These are phyloP conservation scores for Podospora tetraspora DNA, from an alignment of 495 filamentous ascomycete species.

Conservation along the genomic window DNA sequence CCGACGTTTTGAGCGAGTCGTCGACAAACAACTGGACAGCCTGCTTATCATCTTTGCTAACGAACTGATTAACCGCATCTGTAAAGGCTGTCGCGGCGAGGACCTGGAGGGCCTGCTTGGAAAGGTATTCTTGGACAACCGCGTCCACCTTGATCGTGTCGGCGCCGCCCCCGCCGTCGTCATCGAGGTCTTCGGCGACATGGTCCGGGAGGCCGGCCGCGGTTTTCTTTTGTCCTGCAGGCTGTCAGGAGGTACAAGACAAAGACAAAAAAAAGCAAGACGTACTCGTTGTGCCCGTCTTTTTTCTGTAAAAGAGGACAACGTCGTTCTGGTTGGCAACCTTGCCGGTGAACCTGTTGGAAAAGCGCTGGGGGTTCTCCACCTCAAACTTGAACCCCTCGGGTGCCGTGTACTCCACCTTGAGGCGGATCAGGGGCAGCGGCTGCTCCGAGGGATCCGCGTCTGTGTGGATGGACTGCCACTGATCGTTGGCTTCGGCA, in stretches of 20 bases:
- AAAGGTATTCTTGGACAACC: slow-evolving; percentile 78
- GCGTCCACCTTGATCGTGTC: slow-evolving; percentile 83
- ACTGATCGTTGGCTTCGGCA: slow-evolving; percentile 72
- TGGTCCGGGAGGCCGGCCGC: slow-evolving; percentile 52
- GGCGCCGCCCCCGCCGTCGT: slow-evolving; percentile 34
- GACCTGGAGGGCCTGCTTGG: slow-evolving; percentile 79
- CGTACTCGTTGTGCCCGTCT: slow-evolving; percentile 46
- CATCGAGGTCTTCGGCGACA: slow-evolving; percentile 47
- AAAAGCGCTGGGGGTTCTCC: slow-evolving; percentile 96
- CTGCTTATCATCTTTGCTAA: slow-evolving; percentile 92
- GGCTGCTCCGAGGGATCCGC: slow-evolving; percentile 61
- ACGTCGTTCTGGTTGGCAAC: slow-evolving; percentile 95
- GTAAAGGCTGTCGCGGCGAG: slow-evolving; percentile 86
- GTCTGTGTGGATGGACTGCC: slow-evolving; percentile 64
- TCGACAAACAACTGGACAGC: slow-evolving; percentile 86
- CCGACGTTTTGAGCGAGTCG: slow-evolving; percentile 68
- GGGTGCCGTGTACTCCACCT: slow-evolving; percentile 84
- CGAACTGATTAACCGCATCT: slow-evolving; percentile 88
- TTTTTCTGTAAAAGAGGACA: slow-evolving; percentile 87
- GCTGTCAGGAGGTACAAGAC: slow-evolving; percentile 8
- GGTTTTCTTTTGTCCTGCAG: slow-evolving; percentile 31
- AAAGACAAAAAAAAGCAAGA: slow-evolving; percentile 6
- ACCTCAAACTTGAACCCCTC: slow-evolving; percentile 83
- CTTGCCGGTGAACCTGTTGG: slow-evolving; percentile 81
- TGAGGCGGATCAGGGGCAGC: slow-evolving; percentile 76